A percentile compares a stretch with the other conserved stretches of the same genome.
phyloP scores from a whole-genome alignment of 2,329 filamentous ascomycete genomes.

The Graphium sp. region DNA sequence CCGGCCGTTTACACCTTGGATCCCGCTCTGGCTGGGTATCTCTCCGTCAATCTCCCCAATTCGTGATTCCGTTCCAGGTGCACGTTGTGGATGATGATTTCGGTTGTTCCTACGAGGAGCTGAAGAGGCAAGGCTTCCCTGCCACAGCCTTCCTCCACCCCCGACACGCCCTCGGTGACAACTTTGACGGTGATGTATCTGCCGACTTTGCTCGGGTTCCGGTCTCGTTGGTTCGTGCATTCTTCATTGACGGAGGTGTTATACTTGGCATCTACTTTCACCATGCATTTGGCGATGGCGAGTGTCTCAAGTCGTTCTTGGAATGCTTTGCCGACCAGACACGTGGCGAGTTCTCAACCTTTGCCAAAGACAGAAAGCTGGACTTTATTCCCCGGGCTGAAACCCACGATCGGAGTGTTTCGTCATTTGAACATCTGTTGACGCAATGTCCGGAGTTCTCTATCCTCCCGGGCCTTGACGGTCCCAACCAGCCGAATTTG shows the following conservation, averaged over 20 bases:
- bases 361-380: constrained; percentile 8
- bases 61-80: constrained; percentile 9
- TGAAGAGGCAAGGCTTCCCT: constrained; percentile 12
- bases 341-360: constrained; percentile 5
- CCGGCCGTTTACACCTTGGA: constrained; percentile 10
- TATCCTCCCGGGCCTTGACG: constrained; percentile 13
- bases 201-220: constrained; percentile 11
- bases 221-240: constrained; percentile 18
- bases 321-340: constrained; percentile 15
- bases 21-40: constrained; percentile 7
- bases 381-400: constrained; percentile 9
- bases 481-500: constrained; percentile 16
- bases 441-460: constrained; percentile 20
- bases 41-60: constrained; percentile 6
- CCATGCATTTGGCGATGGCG: constrained; percentile 23
- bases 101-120: constrained; percentile 10
- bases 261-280: constrained; percentile 22
- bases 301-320: constrained; percentile 19
- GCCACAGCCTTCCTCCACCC: constrained; percentile 13
- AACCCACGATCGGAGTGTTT: constrained; percentile 2
- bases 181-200: constrained; percentile 4
- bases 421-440: constrained; percentile 11
- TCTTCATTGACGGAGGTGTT: constrained; percentile 20
- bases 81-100: constrained; percentile 8
- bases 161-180: constrained; percentile 9